These are phyloP conservation scores for Thozetella sp. DNA, from an alignment of 495 filamentous ascomycete genomes.

Conservation along the genomic window DNA sequence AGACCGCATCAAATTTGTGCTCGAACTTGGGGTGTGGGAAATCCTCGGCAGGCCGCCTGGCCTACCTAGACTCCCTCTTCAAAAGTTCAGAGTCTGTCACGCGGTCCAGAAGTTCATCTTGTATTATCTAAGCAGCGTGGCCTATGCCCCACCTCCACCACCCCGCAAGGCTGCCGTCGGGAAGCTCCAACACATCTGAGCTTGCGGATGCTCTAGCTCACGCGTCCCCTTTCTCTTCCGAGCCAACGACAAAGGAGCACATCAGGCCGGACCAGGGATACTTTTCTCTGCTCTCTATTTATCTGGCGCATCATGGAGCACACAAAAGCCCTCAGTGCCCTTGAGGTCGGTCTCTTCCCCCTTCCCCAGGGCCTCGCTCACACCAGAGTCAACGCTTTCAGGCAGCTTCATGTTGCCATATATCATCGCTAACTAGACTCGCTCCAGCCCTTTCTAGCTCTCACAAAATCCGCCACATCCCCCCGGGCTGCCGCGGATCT, in stretches of 20 bases:
- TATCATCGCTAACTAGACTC: slow-evolving; percentile 8
- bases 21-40: too few relatives aligned
- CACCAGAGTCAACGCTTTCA: too few relatives aligned
- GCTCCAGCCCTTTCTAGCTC: slow-evolving; percentile 77
- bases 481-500: slow-evolving; percentile 85
- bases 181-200: neutral
- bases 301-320: slow-evolving; percentile 69
- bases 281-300: neutral
- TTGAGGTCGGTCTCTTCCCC: slow-evolving; percentile 48
- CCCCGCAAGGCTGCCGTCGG: neutral
- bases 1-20: neutral
- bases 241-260: neutral
- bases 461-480: slow-evolving; percentile 82
- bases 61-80: too few relatives aligned
- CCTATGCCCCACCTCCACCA: neutral
- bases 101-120: too few relatives aligned
- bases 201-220: neutral
- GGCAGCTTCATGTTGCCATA: too few relatives aligned
- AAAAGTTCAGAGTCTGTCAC: too few relatives aligned
- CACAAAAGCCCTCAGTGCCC: slow-evolving; percentile 79
- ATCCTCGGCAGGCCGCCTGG: too few relatives aligned
- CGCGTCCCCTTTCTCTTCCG: too few relatives aligned
- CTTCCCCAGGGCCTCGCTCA: neutral
- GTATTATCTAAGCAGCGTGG: neutral
- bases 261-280: neutral